Conservation (phyloP, 495 filamentous ascomycete species). For the Penicillium turbatum region DNA sequence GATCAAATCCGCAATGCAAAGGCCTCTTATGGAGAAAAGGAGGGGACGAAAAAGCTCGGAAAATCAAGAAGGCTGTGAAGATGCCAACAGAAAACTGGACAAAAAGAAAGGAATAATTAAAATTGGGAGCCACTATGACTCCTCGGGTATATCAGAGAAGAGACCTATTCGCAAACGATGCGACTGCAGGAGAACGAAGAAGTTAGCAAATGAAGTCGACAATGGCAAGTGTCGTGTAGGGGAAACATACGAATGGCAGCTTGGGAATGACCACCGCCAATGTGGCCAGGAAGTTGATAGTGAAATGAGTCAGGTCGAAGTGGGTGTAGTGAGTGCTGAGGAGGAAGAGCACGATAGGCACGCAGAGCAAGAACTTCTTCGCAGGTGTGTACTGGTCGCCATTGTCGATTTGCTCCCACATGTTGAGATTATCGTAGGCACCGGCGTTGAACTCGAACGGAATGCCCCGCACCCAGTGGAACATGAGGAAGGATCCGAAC, state of each 20-base stretch:
- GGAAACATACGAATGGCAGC: slow-evolving; percentile 74
- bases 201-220: slow-evolving; percentile 19
- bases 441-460: slow-evolving; percentile 99
- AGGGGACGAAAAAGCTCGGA: slow-evolving; percentile 2
- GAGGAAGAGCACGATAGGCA: slow-evolving; percentile 90
- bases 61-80: slow-evolving; percentile 12
- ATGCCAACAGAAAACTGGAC: slow-evolving; percentile 21
- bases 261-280: slow-evolving; percentile 93
- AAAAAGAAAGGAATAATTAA: slow-evolving; percentile 15
- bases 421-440: slow-evolving; percentile 97
- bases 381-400: slow-evolving; percentile 97
- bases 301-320: slow-evolving; percentile 94
- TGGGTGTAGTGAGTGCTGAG: slow-evolving; percentile 98
- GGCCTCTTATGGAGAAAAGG: slow-evolving; percentile 15
- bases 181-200: slow-evolving; percentile 26
- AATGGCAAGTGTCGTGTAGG: neutral
- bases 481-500: slow-evolving; percentile 98
- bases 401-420: slow-evolving; percentile 99
- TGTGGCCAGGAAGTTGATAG: slow-evolving; percentile 90
- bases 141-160: slow-evolving; percentile 42
- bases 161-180: slow-evolving; percentile 50
- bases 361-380: slow-evolving; percentile 95
- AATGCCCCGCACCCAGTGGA: slow-evolving; percentile 95
- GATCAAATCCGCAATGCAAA: slow-evolving; percentile 28
- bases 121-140: slow-evolving; percentile 30